These are phyloP conservation scores for Scenedesmus sp. DNA, from an alignment of 163 green algal species.

Conservation along the genomic window DNA sequence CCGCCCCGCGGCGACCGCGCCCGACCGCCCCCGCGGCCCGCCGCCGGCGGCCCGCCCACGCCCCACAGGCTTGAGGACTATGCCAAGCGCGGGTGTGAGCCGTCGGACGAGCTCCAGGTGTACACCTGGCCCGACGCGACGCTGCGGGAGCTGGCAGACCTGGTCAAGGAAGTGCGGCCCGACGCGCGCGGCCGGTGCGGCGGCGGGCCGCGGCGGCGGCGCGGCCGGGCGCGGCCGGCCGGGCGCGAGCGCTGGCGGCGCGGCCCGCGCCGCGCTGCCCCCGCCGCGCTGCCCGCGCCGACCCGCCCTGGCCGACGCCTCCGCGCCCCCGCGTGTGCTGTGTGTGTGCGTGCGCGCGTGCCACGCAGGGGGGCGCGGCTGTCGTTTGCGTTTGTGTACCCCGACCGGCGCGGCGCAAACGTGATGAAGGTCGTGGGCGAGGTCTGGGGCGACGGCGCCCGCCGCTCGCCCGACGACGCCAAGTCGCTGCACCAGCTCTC, in stretches of 20 bases:
- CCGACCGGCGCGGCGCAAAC: slow-evolving; percentile 77
- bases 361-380: slow-evolving; percentile 53
- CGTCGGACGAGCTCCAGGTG: slow-evolving; percentile 54
- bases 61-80: slow-evolving; percentile 60
- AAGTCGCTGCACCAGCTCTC: slow-evolving; percentile 78
- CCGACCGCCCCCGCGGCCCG: not conserved
- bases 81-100: slow-evolving; percentile 54
- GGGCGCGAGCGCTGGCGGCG: too few relatives aligned
- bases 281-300: too few relatives aligned
- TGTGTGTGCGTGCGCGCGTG: too few relatives aligned
- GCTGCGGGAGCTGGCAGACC: slow-evolving; percentile 71
- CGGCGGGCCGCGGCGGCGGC: too few relatives aligned
- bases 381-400: slow-evolving; percentile 89
- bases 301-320: not conserved
- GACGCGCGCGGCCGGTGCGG: slow-evolving; percentile 43
- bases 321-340: not conserved
- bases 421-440: slow-evolving; percentile 82
- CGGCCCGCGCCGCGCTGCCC: too few relatives aligned
- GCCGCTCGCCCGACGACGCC: slow-evolving; percentile 69
- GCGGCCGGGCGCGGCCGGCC: too few relatives aligned
- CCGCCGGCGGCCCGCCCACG: not conserved
- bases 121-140: slow-evolving; percentile 80
- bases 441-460: slow-evolving; percentile 53
- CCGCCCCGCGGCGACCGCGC: not conserved
- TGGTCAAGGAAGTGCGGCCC: slow-evolving; percentile 55